Evolutionary conservation across 768 basidiomycete species (phyloP), one percentile per base, ranked within the genome.

Genomic region (Psilocybe azurescens): DNA sequence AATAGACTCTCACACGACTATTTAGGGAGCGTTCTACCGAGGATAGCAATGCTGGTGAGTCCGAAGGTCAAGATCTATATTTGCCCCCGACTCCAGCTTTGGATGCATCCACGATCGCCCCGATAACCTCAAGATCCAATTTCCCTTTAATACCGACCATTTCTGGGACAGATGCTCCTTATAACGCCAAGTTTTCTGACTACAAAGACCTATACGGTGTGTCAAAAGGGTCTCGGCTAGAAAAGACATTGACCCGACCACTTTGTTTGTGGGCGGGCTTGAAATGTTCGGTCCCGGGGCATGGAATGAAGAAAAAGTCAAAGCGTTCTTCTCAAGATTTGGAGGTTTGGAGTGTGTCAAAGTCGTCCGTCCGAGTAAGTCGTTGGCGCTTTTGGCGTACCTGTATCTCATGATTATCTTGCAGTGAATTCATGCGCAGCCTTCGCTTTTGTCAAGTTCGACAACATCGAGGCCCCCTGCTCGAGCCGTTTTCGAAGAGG

Each of bases 401-500:
- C 14, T 39, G 65, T n/a, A 29, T 56, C 56, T 49, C 33, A 46
- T 38, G 0, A 30, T 32, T 28, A 24, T 24, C 24, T n/a, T 24
- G 46, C 59, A 93, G 90, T 76, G 36, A 86, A 84, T 65, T 85
- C 85, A 49, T 82, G 80, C 64, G 81, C 86, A n/a, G 90, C 86
- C 2, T 94, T 92, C 70, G 92, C 92, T 1, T 93, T 94, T 68
- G 84, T 94, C 60, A 89, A 83, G 70, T 94, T 88, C 70, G 78
- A 84, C 62, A 84, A 86, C 59, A 79, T 79, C 2, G 86, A 89
- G 8, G 79, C 86, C 33, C 33, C 85, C 91, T n/a, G 79, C 82
- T n/a, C 83, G 80, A 59, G 92, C 92, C 3, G 82, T 93, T 20
- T 73, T 72, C 30, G 84, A 83, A 72, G 87, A 92, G 80, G 92